A percentile compares a stretch with the other conserved stretches of the same genome.
Conservation (phyloP, 192 early-diverging fungal genomes). For the Rhizophagus clarus region DNA sequence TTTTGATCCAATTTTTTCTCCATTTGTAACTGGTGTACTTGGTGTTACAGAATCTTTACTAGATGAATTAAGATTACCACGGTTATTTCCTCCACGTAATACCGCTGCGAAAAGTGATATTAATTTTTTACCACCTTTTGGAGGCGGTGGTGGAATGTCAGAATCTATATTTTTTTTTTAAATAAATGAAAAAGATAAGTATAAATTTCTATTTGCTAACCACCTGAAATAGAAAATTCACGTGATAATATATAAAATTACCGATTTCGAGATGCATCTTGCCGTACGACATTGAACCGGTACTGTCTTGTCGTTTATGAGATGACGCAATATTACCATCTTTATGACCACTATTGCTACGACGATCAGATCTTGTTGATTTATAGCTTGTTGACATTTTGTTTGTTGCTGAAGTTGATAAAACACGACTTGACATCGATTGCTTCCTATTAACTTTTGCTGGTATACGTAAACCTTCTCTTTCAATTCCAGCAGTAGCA, state of each 20-base stretch:
- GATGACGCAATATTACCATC: not conserved
- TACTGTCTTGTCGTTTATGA: slow-evolving; percentile 48
- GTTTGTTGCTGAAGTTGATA: slow-evolving; percentile 28
- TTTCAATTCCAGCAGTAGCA: not conserved
- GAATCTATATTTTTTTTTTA: slow-evolving; percentile 21
- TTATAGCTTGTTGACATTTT: slow-evolving; percentile 1
- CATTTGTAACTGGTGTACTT: not conserved
- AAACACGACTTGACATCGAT: slow-evolving; percentile 13
- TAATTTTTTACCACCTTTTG: slow-evolving; percentile 57
- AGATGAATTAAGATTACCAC: slow-evolving; percentile 12
- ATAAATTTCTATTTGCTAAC: no score
- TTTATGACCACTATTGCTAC: not conserved
- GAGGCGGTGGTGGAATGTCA: slow-evolving; percentile 26
- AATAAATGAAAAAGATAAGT: not conserved
- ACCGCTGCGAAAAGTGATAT: slow-evolving; percentile 78
- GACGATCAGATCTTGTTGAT: not conserved
- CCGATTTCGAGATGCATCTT: not conserved
- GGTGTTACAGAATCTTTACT: not conserved
- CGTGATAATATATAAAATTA: not conserved
- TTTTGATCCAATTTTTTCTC: slow-evolving; percentile 38
- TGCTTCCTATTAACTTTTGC: slow-evolving; percentile 24
- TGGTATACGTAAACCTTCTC: slow-evolving; percentile 14
- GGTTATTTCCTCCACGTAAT: slow-evolving; percentile 52
- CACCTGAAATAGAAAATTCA: not conserved
- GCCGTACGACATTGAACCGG: slow-evolving; percentile 32